Evolutionary conservation across 2,329 filamentous ascomycete genomes (phyloP), one percentile per base, ranked within the genome.

Genomic region (Neofusicoccum laricinum): DNA sequence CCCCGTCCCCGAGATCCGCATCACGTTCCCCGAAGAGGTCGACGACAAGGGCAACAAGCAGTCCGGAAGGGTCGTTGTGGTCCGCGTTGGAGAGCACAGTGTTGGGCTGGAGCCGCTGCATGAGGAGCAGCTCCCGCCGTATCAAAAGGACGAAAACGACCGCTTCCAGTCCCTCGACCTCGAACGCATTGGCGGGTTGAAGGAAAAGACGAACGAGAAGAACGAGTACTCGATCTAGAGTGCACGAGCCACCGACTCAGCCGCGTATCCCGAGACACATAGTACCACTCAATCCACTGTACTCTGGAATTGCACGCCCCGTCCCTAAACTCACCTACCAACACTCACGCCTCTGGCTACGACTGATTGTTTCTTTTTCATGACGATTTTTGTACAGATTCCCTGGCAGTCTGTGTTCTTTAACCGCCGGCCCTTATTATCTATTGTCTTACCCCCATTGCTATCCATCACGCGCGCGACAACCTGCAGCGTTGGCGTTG

Each of bases 1-100:
- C 77, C 90, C 90, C 69, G 85, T 98, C 32, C 95, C 95, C 19
- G 91, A 98, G 80, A 99, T 99, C 73, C 92, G 93, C 79, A 97
- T 99, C 78, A 98, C 95, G 40, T 98, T 99, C 82, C 95, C 95
- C 15, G 92, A 96, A 71, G 95, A 98, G 82, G 89, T 96, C 70
- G 93, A 97, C 74, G 91, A 92, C 57, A 73, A 80, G 63, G 94
- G 94, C 70, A 92, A 88, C 78, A 85, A 85, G 71, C 90, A 90
- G 81, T 92, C 90, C 69, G 94, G 94, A 38, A 88, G 93, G 36
- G 93, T 98, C 59, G 90, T 99, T 21, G 88, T 98, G 40, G 94
- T 99, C 64, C 87, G 92, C 61, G 92, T 98, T 59, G 93, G 93
- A 67, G 95, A 98, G 69, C 90, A 87, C 67, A 90, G 91, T 53